A percentile compares a stretch with the other conserved stretches of the same genome.
Evolutionary conservation across 2,329 filamentous ascomycete genomes (phyloP).

Genomic region (Volutella citrinella): DNA sequence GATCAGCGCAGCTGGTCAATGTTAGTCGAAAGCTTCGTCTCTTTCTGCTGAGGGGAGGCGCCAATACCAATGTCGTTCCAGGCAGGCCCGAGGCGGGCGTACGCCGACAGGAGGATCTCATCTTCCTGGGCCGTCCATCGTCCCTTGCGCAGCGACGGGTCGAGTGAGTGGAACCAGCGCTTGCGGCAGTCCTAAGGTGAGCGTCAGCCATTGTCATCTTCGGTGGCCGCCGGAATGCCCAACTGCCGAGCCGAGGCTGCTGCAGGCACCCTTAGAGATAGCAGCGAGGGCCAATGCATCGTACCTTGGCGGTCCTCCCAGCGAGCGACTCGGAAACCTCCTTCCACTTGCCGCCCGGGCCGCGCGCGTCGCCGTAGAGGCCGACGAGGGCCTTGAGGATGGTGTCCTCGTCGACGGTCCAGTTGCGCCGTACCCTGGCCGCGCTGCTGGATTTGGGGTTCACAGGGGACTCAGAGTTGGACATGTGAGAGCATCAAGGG

Average conservation of each 20-base stretch:
- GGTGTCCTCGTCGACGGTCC: conserved; percentile 25
- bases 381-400: conserved; percentile 24
- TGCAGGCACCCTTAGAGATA: neutral
- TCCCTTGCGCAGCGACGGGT: conserved; percentile 26
- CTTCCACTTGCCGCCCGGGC: conserved; percentile 26
- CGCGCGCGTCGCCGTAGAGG: conserved; percentile 24
- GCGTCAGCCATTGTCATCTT: conserved; percentile 3
- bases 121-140: conserved; percentile 28
- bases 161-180: conserved; percentile 29
- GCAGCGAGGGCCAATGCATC: no score
- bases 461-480: conserved; percentile 20
- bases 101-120: conserved; percentile 25
- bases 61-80: conserved; percentile 25
- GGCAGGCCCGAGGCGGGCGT: conserved; percentile 22
- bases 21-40: conserved; percentile 1
- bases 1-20: conserved; percentile 18
- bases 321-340: conserved; percentile 23
- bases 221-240: neutral
- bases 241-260: no score
- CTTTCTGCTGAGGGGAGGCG: no score
- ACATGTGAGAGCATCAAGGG: no score
- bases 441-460: conserved; percentile 19
- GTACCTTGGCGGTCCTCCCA: conserved; percentile 26
- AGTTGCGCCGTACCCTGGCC: conserved; percentile 21
- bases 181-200: conserved; percentile 23